Conservation (phyloP, 129 eudicot genomes). For the Escallonia herrerae region DNA sequence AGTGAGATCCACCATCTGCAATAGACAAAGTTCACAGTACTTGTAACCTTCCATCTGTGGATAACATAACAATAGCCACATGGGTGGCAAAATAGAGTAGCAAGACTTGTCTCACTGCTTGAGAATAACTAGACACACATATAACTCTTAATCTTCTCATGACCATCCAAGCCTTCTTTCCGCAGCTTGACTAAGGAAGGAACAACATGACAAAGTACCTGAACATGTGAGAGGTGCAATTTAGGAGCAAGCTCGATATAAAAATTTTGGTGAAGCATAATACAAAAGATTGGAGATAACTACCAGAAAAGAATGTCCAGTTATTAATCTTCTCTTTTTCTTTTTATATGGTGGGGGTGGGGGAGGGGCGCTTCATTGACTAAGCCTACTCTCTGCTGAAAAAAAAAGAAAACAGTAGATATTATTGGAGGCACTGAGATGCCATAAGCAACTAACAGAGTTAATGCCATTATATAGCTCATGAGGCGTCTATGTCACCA, state of each 20-base stretch:
- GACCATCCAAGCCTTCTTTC: conserved; percentile 97
- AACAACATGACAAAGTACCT: conserved; percentile 77
- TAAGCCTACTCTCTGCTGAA: not conserved
- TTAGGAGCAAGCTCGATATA: not conserved
- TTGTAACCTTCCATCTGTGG: conserved; percentile 3
- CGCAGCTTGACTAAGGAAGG: conserved; percentile 95
- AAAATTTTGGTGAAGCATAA: not conserved
- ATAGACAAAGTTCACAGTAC: conserved; percentile 11
- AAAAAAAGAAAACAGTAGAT: not conserved
- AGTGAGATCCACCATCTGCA: conserved; percentile 96
- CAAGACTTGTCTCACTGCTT: conserved; percentile 42
- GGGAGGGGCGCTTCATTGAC: not conserved
- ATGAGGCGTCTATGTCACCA: not conserved
- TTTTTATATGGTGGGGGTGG: not conserved
- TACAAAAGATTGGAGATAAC: not conserved
- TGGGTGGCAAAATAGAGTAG: conserved; percentile 4
- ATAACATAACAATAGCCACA: not conserved
- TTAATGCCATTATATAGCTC: too few relatives aligned
- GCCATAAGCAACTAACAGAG: too few relatives aligned
- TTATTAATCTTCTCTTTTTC: not conserved
- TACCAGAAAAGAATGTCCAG: not conserved
- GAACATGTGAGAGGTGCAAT: conserved; percentile 13
- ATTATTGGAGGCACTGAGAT: too few relatives aligned
- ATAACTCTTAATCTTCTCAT: conserved; percentile 95
- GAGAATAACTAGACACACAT: conserved; percentile 68